Evolutionary conservation across 768 basidiomycete species (phyloP).

Genomic region (Multifurca ochricompacta): DNA sequence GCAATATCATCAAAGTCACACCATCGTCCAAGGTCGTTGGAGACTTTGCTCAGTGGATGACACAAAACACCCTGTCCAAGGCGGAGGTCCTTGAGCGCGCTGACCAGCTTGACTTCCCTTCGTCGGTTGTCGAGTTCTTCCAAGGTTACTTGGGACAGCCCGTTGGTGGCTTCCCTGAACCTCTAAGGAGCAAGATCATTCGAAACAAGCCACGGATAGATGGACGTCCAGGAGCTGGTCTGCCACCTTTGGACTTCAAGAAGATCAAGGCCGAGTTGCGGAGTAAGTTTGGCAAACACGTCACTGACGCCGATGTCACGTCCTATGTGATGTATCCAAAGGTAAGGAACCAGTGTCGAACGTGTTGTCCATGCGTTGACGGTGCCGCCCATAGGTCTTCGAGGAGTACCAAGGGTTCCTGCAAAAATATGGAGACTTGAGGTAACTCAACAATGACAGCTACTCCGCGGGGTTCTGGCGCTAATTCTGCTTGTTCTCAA

Average conservation of each 20-base stretch:
- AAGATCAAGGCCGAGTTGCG: constrained; percentile 90
- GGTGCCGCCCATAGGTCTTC: constrained; percentile 56
- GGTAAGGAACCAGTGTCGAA: constrained; percentile 34
- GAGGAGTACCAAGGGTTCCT: constrained; percentile 95
- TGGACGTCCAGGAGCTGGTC: constrained; percentile 81
- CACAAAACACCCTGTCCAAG: constrained; percentile 84
- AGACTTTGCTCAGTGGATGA: constrained; percentile 99
- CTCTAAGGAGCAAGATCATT: constrained; percentile 84
- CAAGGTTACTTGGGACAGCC: constrained; percentile 98
- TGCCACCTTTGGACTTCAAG: constrained; percentile 89
- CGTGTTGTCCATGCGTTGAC: neutral
- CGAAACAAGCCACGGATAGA: constrained; percentile 92
- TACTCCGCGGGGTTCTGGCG: constrained; percentile 11
- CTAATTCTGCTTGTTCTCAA: constrained; percentile 9
- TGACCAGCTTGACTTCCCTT: constrained; percentile 92
- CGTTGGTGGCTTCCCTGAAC: constrained; percentile 97
- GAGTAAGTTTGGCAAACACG: constrained; percentile 92
- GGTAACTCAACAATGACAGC: constrained; percentile 42
- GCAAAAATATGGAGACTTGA: constrained; percentile 91
- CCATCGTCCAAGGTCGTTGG: constrained; percentile 99
- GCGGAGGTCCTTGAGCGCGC: constrained; percentile 81
- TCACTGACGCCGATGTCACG: constrained; percentile 87
- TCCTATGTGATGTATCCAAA: constrained; percentile 99
- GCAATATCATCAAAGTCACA: constrained; percentile 98
- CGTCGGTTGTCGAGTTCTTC: constrained; percentile 97